Percentiles rank a stretch among this genome's conserved stretches.
These are phyloP conservation scores for Physcomitrium patens DNA, from an alignment of 225 moss, liverwort and hornwort species.

Conservation along the genomic window DNA sequence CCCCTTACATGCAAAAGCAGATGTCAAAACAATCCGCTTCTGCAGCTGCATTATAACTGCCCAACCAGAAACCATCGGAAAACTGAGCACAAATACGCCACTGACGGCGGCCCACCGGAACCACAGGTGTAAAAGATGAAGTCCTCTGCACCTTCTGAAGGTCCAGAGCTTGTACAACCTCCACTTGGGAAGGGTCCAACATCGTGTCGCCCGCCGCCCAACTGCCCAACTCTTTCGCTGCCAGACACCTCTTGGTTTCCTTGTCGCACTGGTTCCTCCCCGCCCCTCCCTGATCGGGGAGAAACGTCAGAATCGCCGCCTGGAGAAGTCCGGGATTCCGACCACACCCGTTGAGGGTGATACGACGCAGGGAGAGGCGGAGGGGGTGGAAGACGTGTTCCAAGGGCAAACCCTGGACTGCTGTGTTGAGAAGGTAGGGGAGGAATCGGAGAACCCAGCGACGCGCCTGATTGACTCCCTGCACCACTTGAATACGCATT, in stretches of 20 bases:
- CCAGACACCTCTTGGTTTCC: slow-evolving; percentile 50
- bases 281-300: slow-evolving; percentile 48
- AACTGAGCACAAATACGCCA: not conserved
- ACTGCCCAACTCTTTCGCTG: slow-evolving; percentile 66
- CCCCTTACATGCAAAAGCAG: no score
- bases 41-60: no score
- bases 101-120: not conserved
- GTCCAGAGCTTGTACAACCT: slow-evolving; percentile 45
- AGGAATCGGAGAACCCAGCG: slow-evolving; percentile 46
- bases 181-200: slow-evolving; percentile 50
- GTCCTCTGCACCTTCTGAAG: slow-evolving; percentile 60
- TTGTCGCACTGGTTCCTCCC: slow-evolving; percentile 55
- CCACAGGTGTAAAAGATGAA: not conserved
- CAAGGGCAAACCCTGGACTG: slow-evolving; percentile 47
- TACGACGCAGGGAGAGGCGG: slow-evolving; percentile 63
- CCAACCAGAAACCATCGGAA: no score
- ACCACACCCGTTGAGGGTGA: slow-evolving; percentile 54
- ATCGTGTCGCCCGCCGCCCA: slow-evolving; percentile 53
- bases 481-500: slow-evolving; percentile 37
- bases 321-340: slow-evolving; percentile 44
- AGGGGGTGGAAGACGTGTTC: slow-evolving; percentile 47
- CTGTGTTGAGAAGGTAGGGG: slow-evolving; percentile 36
- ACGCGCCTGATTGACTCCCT: slow-evolving; percentile 31
- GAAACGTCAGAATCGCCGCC: slow-evolving; percentile 48
- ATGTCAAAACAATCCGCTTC: no score